Conservation (phyloP, 495 filamentous ascomycete species). For the Cryomyces minteri region DNA sequence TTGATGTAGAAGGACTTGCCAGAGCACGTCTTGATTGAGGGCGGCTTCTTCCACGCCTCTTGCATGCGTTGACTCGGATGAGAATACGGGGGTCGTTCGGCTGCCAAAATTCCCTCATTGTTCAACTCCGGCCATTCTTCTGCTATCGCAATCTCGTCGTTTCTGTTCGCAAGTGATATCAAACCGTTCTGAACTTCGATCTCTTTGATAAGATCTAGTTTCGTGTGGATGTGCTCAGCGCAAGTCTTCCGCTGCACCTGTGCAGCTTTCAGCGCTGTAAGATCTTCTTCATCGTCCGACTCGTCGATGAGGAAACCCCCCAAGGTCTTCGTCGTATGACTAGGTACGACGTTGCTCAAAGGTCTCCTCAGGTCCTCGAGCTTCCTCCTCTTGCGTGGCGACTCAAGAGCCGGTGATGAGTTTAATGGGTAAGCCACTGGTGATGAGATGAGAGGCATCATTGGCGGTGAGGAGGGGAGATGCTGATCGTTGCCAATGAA, state of each 20-base stretch:
- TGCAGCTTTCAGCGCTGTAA: constrained; percentile 4
- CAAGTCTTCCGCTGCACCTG: constrained; percentile 4
- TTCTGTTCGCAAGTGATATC: neutral
- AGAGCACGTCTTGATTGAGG: constrained; percentile 40
- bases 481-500: no score
- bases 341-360: constrained; percentile 9
- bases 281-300: constrained; percentile 14
- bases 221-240: no score
- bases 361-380: constrained; percentile 8
- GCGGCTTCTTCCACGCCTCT: no score
- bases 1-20: constrained; percentile 41
- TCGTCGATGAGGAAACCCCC: constrained; percentile 13
- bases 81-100: no score
- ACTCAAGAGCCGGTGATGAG: constrained; percentile 27
- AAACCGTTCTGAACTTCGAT: constrained; percentile 2
- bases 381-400: constrained; percentile 13
- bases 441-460: constrained; percentile 46
- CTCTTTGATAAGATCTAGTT: constrained; percentile 1
- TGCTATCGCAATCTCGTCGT: neutral
- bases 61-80: no score
- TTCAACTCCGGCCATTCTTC: neutral
- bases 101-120: constrained; percentile 13
- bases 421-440: constrained; percentile 37
- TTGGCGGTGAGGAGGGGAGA: constrained; percentile 18
- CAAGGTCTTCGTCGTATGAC: constrained; percentile 1